These are phyloP conservation scores for Tetraselmis chui DNA, from an alignment of 139 green algal genomes.

Conservation along the genomic window DNA sequence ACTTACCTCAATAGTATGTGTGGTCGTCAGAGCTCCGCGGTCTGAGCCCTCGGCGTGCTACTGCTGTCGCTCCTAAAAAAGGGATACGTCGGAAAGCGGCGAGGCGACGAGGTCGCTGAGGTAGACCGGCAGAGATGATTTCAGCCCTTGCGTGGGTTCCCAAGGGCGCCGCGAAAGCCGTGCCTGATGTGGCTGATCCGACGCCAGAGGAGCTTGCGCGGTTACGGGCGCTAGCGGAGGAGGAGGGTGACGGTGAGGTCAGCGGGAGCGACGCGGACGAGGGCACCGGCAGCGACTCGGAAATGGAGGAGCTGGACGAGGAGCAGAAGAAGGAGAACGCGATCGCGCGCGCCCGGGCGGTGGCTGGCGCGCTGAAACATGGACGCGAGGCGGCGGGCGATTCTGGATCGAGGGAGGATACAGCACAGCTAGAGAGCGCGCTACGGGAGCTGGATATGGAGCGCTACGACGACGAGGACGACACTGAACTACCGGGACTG, in stretches of 20 bases:
- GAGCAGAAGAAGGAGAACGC: conserved; percentile 22
- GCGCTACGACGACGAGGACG: conserved; percentile 80
- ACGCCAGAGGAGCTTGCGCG: conserved; percentile 54
- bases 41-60: no score
- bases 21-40: no score
- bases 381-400: neutral
- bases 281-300: conserved; percentile 8
- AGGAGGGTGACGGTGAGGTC: conserved; percentile 19
- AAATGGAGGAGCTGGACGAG: conserved; percentile 5
- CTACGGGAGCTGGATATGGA: conserved; percentile 95
- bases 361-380: conserved; percentile 13
- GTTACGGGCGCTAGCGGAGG: conserved; percentile 25
- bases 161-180: conserved; percentile 54
- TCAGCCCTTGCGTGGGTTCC: conserved; percentile 68
- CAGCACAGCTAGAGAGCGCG: conserved; percentile 26
- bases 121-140: conserved; percentile 83
- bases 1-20: no score
- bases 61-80: no score
- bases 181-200: conserved; percentile 36
- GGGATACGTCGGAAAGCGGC: no score
- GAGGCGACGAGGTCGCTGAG: no score
- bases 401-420: no score
- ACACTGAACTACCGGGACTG: conserved; percentile 23
- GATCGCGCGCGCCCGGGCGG: conserved; percentile 21
- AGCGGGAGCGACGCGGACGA: conserved; percentile 10